Evolutionary conservation across 441 rosid species (phyloP), one percentile per base, ranked within the genome.

Genomic region (Erysimum pusillum): DNA sequence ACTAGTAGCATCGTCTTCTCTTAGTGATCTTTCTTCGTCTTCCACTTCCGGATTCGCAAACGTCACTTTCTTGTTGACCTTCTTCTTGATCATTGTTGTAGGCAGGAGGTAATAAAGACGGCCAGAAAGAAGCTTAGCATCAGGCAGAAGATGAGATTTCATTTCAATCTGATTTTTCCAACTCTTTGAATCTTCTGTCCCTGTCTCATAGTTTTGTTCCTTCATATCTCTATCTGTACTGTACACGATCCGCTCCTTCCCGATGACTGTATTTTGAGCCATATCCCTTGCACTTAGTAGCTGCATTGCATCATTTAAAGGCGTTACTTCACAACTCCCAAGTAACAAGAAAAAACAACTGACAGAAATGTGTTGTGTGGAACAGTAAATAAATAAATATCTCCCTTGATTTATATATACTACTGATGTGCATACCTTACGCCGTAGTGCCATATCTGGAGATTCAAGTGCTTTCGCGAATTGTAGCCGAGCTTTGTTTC

Each of bases 201-300:
- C 83, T 56, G 90, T 88, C 48, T 95, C 99, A 12, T 86, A 86
- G 81, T 93, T 92, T 91, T 96, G 99, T 82, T 93, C 97, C 36
- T 85, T 60, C 60, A 96, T 63, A 82, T 96, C 99, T 80, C 70
- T 89, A 51, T 96, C 99, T 60, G 97, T 88, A 78, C 89, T 91
- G 25, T 96, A 96, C 76, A 96, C 89, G 11, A 96, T 87, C 60
- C 95, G 85, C 72, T 93, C 98, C 85, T 88, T 88, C 76, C 98
- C 99, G 62, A 96, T 91, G 48, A 96, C 87, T 25, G 95, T 91
- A 32, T 71, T 90, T 76, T 91, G 97, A 69, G 98, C 91, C 99
- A 93, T 91, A 76, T 93, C 99, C 77, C 97, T 88, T 62, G 99
- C 99, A 78, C 95, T 87, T 25, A 91, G 82, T 60, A 95, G 82